A percentile compares a stretch with the other conserved stretches of the same genome.
Conservation (phyloP, 2,329 filamentous ascomycete genomes). For the Paecilomyces niveus region DNA sequence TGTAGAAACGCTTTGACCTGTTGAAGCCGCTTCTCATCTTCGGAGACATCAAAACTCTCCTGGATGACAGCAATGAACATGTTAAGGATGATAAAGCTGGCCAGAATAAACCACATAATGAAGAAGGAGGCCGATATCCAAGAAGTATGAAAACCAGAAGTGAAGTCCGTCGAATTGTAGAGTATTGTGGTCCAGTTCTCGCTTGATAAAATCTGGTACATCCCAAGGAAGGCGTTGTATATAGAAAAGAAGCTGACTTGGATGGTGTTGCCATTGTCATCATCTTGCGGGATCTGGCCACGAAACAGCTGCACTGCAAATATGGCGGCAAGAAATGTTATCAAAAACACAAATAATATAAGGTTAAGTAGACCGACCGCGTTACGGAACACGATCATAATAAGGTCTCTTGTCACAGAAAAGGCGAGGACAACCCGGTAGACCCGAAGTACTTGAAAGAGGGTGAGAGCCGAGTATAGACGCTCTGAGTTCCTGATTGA, state of each 20-base stretch:
- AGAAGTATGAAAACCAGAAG: conserved; percentile 59
- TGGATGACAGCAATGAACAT: conserved; percentile 99
- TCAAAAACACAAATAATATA: conserved; percentile 91
- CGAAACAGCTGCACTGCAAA: conserved; percentile 91
- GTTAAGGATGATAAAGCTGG: conserved; percentile 93
- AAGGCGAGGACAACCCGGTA: conserved; percentile 90
- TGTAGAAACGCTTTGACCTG: conserved; percentile 94
- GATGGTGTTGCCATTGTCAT: conserved; percentile 56
- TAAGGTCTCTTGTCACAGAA: conserved; percentile 77
- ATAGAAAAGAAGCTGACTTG: conserved; percentile 78
- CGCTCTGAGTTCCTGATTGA: conserved; percentile 64
- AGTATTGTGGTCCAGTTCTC: conserved; percentile 91
- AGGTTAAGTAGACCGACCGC: conserved; percentile 86
- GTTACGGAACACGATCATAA: conserved; percentile 81
- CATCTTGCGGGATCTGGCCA: conserved; percentile 65
- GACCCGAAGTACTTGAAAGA: conserved; percentile 87
- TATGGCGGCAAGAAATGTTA: conserved; percentile 89
- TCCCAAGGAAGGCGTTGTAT: conserved; percentile 91
- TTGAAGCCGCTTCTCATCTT: conserved; percentile 94
- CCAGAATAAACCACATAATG: conserved; percentile 90
- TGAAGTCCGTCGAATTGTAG: conserved; percentile 70
- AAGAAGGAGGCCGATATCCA: conserved; percentile 92
- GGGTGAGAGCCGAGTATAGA: conserved; percentile 76
- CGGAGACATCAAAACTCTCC: conserved; percentile 97
- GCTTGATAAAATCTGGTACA: conserved; percentile 95